These are phyloP conservation scores for Ilex paraguariensis DNA, from an alignment of 305 asterid species.

Conservation along the genomic window DNA sequence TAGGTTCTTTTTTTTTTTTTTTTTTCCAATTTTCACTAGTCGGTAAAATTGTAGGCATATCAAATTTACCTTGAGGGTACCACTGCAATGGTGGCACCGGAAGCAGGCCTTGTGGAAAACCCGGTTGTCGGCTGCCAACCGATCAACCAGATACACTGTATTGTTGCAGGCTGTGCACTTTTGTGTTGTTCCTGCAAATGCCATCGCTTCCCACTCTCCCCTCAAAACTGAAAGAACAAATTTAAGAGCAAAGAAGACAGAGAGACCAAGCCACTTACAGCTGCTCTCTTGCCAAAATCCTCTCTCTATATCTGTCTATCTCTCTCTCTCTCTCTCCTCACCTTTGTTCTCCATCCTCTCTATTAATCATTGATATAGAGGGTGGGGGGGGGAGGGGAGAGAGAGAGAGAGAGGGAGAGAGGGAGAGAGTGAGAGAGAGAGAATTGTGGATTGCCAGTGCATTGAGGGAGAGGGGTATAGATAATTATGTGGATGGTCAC, in stretches of 20 bases:
- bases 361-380: too few relatives aligned
- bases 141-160: slow-evolving; percentile 63
- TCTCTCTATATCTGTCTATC: too few relatives aligned
- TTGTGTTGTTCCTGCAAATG: slow-evolving; percentile 55
- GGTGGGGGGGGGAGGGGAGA: too few relatives aligned
- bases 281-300: too few relatives aligned
- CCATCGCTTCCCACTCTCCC: slow-evolving; percentile 22
- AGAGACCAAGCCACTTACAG: too few relatives aligned
- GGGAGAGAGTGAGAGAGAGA: background rate
- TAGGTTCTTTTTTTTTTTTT: too few relatives aligned
- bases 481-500: slow-evolving; percentile 8
- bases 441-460: slow-evolving; percentile 22
- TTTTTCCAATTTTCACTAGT: too few relatives aligned
- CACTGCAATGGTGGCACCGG: slow-evolving; percentile 67
- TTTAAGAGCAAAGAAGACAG: too few relatives aligned
- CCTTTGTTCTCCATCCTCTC: too few relatives aligned
- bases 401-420: background rate
- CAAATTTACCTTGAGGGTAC: slow-evolving; percentile 57
- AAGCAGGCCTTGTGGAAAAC: slow-evolving; percentile 74
- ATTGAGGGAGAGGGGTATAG: slow-evolving; percentile 6
- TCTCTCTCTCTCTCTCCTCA: too few relatives aligned
- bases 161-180: slow-evolving; percentile 63
- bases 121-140: slow-evolving; percentile 56
- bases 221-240: too few relatives aligned
- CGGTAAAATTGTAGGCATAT: too few relatives aligned